These are phyloP conservation scores for Acanthochlamys bracteata DNA, from an alignment of 106 monocot genomes.

Conservation along the genomic window DNA sequence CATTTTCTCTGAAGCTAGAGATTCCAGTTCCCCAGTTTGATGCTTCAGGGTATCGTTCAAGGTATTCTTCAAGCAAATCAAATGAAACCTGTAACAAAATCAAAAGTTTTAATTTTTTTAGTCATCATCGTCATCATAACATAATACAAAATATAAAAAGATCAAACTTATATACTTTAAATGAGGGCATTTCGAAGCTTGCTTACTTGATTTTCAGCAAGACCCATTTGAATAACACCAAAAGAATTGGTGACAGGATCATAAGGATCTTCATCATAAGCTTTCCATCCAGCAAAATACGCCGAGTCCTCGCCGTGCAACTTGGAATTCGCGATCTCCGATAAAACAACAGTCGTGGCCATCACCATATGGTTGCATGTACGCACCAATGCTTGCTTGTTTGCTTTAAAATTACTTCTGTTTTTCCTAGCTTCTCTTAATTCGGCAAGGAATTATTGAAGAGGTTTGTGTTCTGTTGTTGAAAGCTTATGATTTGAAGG, in stretches of 20 bases:
- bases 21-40: conserved; percentile 27
- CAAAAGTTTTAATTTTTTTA: no score
- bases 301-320: conserved; percentile 63
- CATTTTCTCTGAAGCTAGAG: conserved; percentile 48
- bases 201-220: conserved; percentile 64
- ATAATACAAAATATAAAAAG: no score
- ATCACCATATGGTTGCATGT: background rate
- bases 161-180: no score
- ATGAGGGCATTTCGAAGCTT: no score
- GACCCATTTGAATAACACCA: conserved; percentile 71
- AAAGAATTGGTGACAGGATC: conserved; percentile 38
- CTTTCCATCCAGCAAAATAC: conserved; percentile 70
- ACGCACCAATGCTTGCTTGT: no score
- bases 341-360: conserved; percentile 18
- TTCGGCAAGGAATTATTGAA: no score
- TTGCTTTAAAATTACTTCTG: no score
- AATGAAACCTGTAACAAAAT: conserved; percentile 37
- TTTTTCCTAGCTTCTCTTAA: no score
- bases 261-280: conserved; percentile 55
- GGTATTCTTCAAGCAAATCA: conserved; percentile 45
- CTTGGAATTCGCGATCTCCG: conserved; percentile 26
- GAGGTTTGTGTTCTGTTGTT: no score
- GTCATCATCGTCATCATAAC: no score
- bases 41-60: conserved; percentile 35
- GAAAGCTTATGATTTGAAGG: no score